Evolutionary conservation across 2,329 filamentous ascomycete genomes (phyloP).

Genomic region (Pezicula rhizophila): DNA sequence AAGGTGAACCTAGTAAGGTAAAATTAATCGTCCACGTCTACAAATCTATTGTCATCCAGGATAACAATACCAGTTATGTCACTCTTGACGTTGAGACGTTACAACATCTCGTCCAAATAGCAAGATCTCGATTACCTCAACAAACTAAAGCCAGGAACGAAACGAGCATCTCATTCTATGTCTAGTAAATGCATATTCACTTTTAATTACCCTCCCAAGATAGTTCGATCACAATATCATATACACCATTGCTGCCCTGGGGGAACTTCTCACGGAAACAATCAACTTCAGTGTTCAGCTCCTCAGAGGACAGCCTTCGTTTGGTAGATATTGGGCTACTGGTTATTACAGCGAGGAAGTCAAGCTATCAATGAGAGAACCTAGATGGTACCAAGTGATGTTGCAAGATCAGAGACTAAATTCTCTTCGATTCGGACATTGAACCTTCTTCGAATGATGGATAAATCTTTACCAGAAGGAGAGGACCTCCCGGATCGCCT

Average conservation of each 20-base stretch:
- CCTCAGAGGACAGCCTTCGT: not conserved
- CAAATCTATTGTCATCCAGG: too few species aligned
- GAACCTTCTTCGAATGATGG: slow-evolving; percentile 19
- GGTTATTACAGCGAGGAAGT: slow-evolving; percentile 12
- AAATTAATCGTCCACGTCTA: too few species aligned
- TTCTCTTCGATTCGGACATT: slow-evolving; percentile 18
- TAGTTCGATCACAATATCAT: slow-evolving; percentile 21
- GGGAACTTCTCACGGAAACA: slow-evolving; percentile 17
- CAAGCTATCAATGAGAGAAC: slow-evolving; percentile 21
- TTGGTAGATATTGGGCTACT: not conserved
- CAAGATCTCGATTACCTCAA: not conserved
- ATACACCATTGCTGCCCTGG: slow-evolving; percentile 24
- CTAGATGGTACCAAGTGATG: slow-evolving; percentile 30
- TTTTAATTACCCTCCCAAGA: slow-evolving; percentile 2
- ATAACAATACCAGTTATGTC: not conserved
- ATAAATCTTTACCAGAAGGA: slow-evolving; percentile 18
- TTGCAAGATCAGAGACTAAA: slow-evolving; percentile 9
- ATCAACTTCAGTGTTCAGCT: slow-evolving; percentile 5
- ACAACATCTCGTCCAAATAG: not conserved
- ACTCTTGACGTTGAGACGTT: not conserved
- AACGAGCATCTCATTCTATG: slow-evolving; percentile 2
- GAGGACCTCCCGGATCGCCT: not conserved
- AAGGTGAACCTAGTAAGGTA: too few species aligned
- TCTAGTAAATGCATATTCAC: not conserved
- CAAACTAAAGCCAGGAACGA: not conserved